Conservation (phyloP, 306 rosid species). For the Psophocarpus tetragonolobus region DNA sequence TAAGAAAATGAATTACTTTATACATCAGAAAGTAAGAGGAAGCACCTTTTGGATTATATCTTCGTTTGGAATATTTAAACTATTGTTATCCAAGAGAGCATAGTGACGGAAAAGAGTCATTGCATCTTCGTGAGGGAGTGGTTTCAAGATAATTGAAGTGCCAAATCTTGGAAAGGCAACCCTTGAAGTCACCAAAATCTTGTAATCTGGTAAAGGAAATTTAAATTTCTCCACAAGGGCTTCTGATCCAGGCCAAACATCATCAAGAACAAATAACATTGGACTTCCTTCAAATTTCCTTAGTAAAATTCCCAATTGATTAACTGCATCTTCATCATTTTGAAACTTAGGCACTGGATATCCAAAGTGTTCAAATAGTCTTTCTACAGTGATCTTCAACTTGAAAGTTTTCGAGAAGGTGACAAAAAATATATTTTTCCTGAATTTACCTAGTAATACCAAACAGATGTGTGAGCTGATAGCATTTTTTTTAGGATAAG, state of each 20-base stretch:
- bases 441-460: conserved; percentile 42
- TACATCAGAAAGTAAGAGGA: background rate
- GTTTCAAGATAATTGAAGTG: conserved; percentile 29
- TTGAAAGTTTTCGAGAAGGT: conserved; percentile 42
- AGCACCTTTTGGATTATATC: conserved; percentile 45
- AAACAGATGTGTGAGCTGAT: conserved; percentile 9
- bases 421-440: conserved; percentile 46
- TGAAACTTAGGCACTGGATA: conserved; percentile 24
- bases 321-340: conserved; percentile 17
- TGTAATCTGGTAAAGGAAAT: conserved; percentile 41
- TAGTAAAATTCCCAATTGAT: conserved; percentile 19
- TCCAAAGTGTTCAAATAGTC: conserved; percentile 33
- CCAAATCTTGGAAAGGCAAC: conserved; percentile 41
- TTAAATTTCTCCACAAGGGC: conserved; percentile 43
- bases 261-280: conserved; percentile 54
- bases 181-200: conserved; percentile 71
- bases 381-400: conserved; percentile 42
- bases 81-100: conserved; percentile 31
- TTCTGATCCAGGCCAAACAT: conserved; percentile 66
- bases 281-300: conserved; percentile 26
- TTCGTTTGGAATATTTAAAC: conserved; percentile 18
- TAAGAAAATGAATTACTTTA: background rate
- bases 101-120: conserved; percentile 48
- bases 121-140: conserved; percentile 48
- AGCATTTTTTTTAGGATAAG: background rate